Conservation (phyloP, 495 filamentous ascomycete genomes). For the Annulohypoxylon nitens region DNA sequence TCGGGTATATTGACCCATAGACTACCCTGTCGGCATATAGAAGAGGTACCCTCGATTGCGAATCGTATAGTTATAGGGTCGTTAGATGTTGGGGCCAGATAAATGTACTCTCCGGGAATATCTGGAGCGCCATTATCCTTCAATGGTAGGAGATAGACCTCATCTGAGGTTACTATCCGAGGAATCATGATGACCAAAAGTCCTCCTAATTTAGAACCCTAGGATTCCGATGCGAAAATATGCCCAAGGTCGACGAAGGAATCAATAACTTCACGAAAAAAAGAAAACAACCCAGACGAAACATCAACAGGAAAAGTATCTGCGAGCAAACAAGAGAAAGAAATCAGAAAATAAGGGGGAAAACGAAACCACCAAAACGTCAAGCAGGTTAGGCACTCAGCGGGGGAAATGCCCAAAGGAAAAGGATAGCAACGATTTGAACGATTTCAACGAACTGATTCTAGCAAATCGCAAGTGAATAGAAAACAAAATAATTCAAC, state of each 20-base stretch:
- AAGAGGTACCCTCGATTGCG: slow-evolving; percentile 94
- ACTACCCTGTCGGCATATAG: slow-evolving; percentile 92
- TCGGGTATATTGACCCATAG: slow-evolving; percentile 96
- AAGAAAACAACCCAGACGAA: neutral
- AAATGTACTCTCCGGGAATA: slow-evolving; percentile 89
- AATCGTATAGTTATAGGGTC: slow-evolving; percentile 86
- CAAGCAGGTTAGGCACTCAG: neutral
- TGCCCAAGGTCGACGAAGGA: neutral
- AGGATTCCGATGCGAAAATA: neutral
- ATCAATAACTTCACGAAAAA: neutral
- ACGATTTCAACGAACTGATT: neutral
- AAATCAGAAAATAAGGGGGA: neutral
- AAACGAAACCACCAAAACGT: neutral
- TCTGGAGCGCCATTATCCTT: slow-evolving; percentile 93
- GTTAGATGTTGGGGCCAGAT: slow-evolving; percentile 80
- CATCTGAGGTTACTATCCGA: slow-evolving; percentile 66
- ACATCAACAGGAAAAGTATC: neutral
- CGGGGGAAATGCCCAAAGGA: slow-evolving; percentile 1
- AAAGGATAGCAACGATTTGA: neutral
- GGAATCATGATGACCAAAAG: slow-evolving; percentile 58
- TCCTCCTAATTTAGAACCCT: neutral
- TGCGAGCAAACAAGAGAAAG: neutral
- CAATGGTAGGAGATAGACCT: slow-evolving; percentile 88
- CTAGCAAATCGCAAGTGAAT: neutral
- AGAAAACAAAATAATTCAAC: neutral